Conservation (phyloP, 768 basidiomycete genomes). For the Lactarius hatsudake region DNA sequence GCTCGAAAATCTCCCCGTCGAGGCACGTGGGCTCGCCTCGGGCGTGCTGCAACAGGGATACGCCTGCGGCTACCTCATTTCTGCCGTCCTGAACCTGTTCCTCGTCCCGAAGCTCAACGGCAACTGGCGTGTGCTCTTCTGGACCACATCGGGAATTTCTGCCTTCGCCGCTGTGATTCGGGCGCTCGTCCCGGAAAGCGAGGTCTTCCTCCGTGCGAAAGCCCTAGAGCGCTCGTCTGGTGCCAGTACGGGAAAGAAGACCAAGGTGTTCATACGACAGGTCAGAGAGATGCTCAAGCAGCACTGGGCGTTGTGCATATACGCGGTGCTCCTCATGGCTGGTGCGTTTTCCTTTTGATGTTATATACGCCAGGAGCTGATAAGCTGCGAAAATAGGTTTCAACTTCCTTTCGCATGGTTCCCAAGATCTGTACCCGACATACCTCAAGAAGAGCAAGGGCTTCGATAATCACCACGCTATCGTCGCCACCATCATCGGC, state of each 20-base stretch:
- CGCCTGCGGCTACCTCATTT: conserved; percentile 80
- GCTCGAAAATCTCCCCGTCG: conserved; percentile 86
- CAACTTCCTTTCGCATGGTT: conserved; percentile 54
- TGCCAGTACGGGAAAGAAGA: conserved; percentile 46
- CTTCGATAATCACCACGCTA: conserved; percentile 35
- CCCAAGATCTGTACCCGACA: conserved; percentile 43
- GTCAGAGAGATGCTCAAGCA: conserved; percentile 70
- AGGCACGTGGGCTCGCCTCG: conserved; percentile 78
- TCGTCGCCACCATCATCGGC: conserved; percentile 46
- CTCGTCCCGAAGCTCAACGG: conserved; percentile 41
- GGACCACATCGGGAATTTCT: conserved; percentile 69
- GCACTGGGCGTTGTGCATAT: conserved; percentile 83
- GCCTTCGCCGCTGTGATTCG: conserved; percentile 67
- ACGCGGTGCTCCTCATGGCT: conserved; percentile 80
- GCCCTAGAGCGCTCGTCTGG: conserved; percentile 47
- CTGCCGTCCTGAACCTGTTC: conserved; percentile 76
- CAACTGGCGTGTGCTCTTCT: conserved; percentile 79
- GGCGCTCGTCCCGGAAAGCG: conserved; percentile 71
- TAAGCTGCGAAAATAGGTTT: conserved; percentile 34
- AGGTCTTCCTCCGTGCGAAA: conserved; percentile 66
- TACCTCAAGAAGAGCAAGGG: conserved; percentile 39
- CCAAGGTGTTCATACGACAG: conserved; percentile 69
- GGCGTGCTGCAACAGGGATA: conserved; percentile 91
- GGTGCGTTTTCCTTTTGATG: conserved; percentile 31
- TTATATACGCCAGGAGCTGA: conserved; percentile 4